Base-by-base conservation (phyloP, 352 stramenopile genomes). In the Peronospora destructor region DNA sequence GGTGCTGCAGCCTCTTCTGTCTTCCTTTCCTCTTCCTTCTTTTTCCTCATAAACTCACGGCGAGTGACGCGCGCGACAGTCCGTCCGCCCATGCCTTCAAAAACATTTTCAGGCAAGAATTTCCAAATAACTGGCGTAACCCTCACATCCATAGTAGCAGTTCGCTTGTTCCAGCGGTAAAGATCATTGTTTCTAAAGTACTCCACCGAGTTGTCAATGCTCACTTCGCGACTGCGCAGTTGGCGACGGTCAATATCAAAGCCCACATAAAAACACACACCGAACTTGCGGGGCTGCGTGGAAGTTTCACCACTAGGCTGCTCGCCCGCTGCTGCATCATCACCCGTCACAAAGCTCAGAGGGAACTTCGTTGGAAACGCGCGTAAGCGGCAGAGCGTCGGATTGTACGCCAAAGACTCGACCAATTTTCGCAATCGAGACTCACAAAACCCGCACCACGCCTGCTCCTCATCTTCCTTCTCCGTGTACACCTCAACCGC, bases 371-470 rank as follows among this genome's bases (percentile, higher is more conserved):
- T 92, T 9, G 84, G 83, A 55, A 86, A 92, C 9, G 84, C 79
- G n/a, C 80, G 82, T 26, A 94, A 66, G 11, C 70, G 74, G 48
- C 80, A 91, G 2, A 94, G 66, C 47, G 80, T 65, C 17, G 81
- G 76, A 50, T 84, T 90, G 56, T 90, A 92, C 17, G 82, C 78
- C 30, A 94, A 59, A 32, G 76, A 86, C 38, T 93, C 76, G 46
- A 97, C 83, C 0, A 98, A 64, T 25, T 97, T 87, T 32, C 92
- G 76, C 45, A 98, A 83, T 42, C 88, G 85, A 29, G 87, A 95
- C 65, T 98, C 92, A 48, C 91, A 97, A 49, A 97, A 94, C 34
- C 90, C 84, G 52, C 87, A 95, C 94, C 94, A 98, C n/a, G 84
- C 79, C 43, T 79, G 71, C 51, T 96, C 88, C 49, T 96, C 87